Conservation (phyloP, 2,329 filamentous ascomycete species). For the Diaporthe australafricana region DNA sequence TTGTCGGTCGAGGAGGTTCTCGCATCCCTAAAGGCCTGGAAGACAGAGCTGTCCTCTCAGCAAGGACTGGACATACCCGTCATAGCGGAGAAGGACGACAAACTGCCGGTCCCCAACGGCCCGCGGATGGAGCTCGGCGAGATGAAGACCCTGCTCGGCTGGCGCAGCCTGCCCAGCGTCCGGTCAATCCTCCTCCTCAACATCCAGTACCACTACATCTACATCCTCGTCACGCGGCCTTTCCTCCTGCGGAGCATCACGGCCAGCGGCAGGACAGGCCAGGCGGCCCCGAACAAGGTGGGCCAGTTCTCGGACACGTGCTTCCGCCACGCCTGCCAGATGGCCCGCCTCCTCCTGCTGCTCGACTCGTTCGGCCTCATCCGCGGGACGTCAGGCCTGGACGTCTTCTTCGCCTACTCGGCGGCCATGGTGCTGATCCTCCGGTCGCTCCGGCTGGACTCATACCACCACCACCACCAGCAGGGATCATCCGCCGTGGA, state of each 20-base stretch:
- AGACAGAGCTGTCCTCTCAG: conserved; percentile 39
- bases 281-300: neutral
- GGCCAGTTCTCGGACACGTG: conserved; percentile 38
- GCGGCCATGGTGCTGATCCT: conserved; percentile 10
- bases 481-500: too few species aligned
- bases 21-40: conserved; percentile 42
- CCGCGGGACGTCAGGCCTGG: conserved; percentile 49
- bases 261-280: neutral
- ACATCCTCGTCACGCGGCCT: conserved; percentile 47
- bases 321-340: conserved; percentile 47
- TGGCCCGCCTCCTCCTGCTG: conserved; percentile 47
- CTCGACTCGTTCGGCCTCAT: conserved; percentile 48
- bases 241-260: conserved; percentile 20
- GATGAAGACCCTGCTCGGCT: conserved; percentile 42
- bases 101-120: conserved; percentile 32
- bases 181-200: conserved; percentile 46
- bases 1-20: conserved; percentile 38
- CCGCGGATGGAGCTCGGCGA: conserved; percentile 43
- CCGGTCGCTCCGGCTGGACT: conserved; percentile 1
- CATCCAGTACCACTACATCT: conserved; percentile 49
- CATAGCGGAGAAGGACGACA: conserved; percentile 37
- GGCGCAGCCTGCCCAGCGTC: conserved; percentile 44
- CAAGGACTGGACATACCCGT: conserved; percentile 41
- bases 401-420: conserved; percentile 37
- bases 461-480: neutral